Conservation (phyloP, 2,329 filamentous ascomycete genomes). For the Raffaelea deltoideospora region DNA sequence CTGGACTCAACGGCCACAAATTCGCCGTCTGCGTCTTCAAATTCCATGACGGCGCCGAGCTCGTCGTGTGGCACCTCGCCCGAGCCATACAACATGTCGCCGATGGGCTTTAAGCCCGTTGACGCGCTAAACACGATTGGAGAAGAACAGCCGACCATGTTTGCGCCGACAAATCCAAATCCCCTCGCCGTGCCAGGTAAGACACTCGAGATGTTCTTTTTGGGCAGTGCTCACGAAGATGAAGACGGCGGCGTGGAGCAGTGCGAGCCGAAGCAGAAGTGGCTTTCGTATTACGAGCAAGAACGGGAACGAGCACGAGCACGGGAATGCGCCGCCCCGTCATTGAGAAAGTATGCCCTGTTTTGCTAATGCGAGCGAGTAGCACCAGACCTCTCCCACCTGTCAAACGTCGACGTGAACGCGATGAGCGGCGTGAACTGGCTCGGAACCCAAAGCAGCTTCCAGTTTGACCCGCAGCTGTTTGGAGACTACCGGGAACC, state of each 20-base stretch:
- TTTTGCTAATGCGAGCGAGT: constrained; percentile 6
- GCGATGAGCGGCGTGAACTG: constrained; percentile 48
- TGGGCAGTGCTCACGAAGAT: no score
- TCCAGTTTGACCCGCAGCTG: constrained; percentile 78
- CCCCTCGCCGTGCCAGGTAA: constrained; percentile 3
- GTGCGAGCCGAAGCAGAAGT: no score
- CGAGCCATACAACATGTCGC: constrained; percentile 60
- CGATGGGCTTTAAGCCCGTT: constrained; percentile 45
- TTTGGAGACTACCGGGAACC: constrained; percentile 89
- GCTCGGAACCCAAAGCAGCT: constrained; percentile 65
- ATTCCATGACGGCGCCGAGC: constrained; percentile 41
- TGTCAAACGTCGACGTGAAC: constrained; percentile 30
- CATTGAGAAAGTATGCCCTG: no score
- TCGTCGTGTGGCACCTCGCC: constrained; percentile 66
- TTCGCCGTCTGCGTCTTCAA: constrained; percentile 48
- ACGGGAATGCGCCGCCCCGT: no score
- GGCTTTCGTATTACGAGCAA: no score
- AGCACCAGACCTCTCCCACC: constrained; percentile 20
- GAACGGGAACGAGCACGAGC: no score
- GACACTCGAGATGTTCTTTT: no score
- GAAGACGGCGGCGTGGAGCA: no score
- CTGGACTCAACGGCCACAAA: constrained; percentile 40
- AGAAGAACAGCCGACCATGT: constrained; percentile 42
- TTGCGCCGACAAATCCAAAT: constrained; percentile 21
- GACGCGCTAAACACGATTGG: constrained; percentile 51